Evolutionary conservation across 2,329 filamentous ascomycete genomes (phyloP).

Genomic region (Penicillium corylophilum): DNA sequence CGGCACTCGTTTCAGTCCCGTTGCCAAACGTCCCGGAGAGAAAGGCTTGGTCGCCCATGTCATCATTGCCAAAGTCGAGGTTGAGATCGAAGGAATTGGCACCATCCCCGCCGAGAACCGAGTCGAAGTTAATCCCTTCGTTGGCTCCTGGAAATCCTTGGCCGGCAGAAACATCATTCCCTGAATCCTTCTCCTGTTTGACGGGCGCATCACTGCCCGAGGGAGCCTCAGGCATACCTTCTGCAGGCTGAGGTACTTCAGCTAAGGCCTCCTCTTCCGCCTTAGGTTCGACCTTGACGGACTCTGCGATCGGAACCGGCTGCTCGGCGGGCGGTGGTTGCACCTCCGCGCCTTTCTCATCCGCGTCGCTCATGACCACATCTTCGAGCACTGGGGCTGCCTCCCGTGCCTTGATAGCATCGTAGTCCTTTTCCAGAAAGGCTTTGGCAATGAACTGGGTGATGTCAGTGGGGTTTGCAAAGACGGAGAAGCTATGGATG

Average conservation of each 20-base stretch:
- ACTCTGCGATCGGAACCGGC: constrained; percentile 13
- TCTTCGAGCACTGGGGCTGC: constrained; percentile 30
- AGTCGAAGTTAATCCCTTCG: constrained; percentile 44
- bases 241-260: constrained; percentile 13
- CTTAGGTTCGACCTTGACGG: constrained; percentile 21
- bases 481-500: constrained; percentile 1
- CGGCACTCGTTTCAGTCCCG: constrained; percentile 15
- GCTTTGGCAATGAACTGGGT: constrained; percentile 44
- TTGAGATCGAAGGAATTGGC: constrained; percentile 41
- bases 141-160: constrained; percentile 27
- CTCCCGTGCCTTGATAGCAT: constrained; percentile 35
- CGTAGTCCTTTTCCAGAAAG: constrained; percentile 44
- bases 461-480: constrained; percentile 4
- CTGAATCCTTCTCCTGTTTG: constrained; percentile 27
- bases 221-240: constrained; percentile 10
- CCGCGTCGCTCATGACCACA: constrained; percentile 29
- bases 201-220: constrained; percentile 15
- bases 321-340: constrained; percentile 19
- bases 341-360: constrained; percentile 14
- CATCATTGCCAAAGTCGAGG: constrained; percentile 41
- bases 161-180: constrained; percentile 10
- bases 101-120: constrained; percentile 37
- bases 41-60: constrained; percentile 39
- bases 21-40: constrained; percentile 35
- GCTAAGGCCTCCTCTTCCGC: constrained; percentile 9